Evolutionary conservation across 148 eudicot species (phyloP), one percentile per base, ranked within the genome.

Genomic region (Chenopodium formosanum): DNA sequence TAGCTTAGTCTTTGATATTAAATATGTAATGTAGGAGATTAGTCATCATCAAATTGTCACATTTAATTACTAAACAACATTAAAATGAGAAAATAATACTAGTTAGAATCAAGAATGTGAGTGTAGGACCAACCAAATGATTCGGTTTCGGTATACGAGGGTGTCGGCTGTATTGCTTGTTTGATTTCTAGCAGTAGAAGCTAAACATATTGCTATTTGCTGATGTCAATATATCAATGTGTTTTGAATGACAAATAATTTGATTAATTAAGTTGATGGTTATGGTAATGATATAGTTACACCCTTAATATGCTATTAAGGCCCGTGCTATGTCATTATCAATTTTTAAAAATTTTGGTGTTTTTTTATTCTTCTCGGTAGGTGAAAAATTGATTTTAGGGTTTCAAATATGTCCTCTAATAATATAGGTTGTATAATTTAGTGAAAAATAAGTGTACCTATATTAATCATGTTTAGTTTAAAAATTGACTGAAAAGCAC

Each of bases 91-190:
- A 47, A 73, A 7, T 48, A 74, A 74, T 16, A 22, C 40, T 77
- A 12, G 44, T 48, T 68, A 22, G 63, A 73, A 73, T 8, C 19
- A 50, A 29, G 13, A 31, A 69, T 50, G 75, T 13, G 63, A 52
- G n/a, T 37, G 81, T 79, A 58, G 81, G 81, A 52, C 81, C 81
- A 27, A 50, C 64, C 58, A 12, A 67, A 78, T 67, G 74, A 78
- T 79, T 79, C 44, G 67, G 47, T 70, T 22, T 37, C 58, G 29
- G 11, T 53, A 32, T 52, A 27, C 4, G n/a, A 12, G 65, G 63
- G 40, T 79, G 81, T 79, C 81, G 81, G 81, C 75, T 75, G 32
- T 34, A 67, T 48, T 68, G 4, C 3, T 68, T 27, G 19, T 1
- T 78, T 4, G 73, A 7, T 78, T 78, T n/a, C 74, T 66, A 29